A percentile compares a stretch with the other conserved stretches of the same genome.
Conservation (phyloP, 257 asterid species). For the Capsicum rhomboideum region DNA sequence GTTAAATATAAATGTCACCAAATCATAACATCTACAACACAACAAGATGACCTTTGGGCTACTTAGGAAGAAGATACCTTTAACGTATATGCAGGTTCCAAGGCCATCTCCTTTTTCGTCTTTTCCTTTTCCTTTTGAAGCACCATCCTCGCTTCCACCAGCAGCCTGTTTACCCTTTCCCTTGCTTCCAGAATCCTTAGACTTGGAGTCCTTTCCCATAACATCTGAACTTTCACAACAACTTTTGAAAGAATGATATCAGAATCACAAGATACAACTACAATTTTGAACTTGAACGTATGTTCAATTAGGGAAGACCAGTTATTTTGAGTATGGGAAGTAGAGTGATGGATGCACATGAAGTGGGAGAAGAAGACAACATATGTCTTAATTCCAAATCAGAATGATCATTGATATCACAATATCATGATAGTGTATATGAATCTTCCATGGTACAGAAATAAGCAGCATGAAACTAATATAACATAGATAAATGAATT, state of each 20-base stretch:
- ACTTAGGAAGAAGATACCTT: conserved; percentile 43
- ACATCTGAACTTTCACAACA: not conserved
- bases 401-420: not conserved
- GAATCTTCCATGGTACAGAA: not conserved
- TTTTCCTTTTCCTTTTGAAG: conserved; percentile 87
- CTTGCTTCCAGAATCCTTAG: conserved; percentile 56
- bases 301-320: not conserved
- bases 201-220: conserved; percentile 23
- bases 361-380: not conserved
- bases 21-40: not conserved
- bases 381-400: not conserved
- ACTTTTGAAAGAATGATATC: not conserved
- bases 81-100: conserved; percentile 96
- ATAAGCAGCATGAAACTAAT: not conserved
- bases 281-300: not conserved
- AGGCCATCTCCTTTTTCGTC: conserved; percentile 73
- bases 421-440: not conserved
- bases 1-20: not conserved
- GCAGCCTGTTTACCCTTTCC: conserved; percentile 92
- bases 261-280: not conserved
- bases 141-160: conserved; percentile 71
- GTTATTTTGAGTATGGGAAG: not conserved
- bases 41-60: not conserved
- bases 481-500: not conserved
- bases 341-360: not conserved